Percentiles rank a stretch among this genome's conserved stretches.
phyloP scores from a whole-genome alignment of 495 filamentous ascomycete genomes.

The Choiromyces venosus region DNA sequence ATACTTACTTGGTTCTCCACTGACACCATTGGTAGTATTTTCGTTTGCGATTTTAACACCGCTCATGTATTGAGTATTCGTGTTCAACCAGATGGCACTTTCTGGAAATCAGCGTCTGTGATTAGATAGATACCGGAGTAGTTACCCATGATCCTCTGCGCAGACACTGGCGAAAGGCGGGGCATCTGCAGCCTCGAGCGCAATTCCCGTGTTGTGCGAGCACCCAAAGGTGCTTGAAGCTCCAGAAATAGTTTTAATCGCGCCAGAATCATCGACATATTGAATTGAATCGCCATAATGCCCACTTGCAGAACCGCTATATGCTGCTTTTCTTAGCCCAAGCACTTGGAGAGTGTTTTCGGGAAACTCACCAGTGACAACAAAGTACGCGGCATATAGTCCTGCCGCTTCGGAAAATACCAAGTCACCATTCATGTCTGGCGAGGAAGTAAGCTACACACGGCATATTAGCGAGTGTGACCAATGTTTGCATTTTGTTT shows the following conservation, averaged over 20 bases:
- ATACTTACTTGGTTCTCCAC: conserved; percentile 47
- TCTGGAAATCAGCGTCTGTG: neutral
- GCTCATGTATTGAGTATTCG: conserved; percentile 50
- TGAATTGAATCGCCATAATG: conserved; percentile 54
- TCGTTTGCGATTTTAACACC: conserved; percentile 55
- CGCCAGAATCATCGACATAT: conserved; percentile 49
- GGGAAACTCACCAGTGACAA: conserved; percentile 44
- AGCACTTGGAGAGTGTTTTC: neutral
- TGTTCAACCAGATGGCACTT: conserved; percentile 54
- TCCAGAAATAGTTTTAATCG: conserved; percentile 45
- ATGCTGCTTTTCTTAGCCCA: conserved; percentile 40
- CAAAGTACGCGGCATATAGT: conserved; percentile 54
- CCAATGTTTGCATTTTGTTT: neutral
- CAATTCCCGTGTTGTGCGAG: conserved; percentile 57
- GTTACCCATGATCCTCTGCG: conserved; percentile 51
- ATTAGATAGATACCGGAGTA: neutral
- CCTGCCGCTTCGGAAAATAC: conserved; percentile 51
- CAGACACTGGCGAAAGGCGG: conserved; percentile 52
- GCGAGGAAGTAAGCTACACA: conserved; percentile 44
- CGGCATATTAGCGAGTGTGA: neutral
- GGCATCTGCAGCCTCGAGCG: conserved; percentile 51
- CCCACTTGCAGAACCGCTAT: conserved; percentile 49
- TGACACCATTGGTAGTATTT: conserved; percentile 52
- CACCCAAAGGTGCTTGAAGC: conserved; percentile 53
- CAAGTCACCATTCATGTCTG: conserved; percentile 54